A percentile compares a stretch with the other conserved stretches of the same genome.
phyloP scores from a whole-genome alignment of 1,284 basidiomycete genomes.

The Cryptococcus sp. region DNA sequence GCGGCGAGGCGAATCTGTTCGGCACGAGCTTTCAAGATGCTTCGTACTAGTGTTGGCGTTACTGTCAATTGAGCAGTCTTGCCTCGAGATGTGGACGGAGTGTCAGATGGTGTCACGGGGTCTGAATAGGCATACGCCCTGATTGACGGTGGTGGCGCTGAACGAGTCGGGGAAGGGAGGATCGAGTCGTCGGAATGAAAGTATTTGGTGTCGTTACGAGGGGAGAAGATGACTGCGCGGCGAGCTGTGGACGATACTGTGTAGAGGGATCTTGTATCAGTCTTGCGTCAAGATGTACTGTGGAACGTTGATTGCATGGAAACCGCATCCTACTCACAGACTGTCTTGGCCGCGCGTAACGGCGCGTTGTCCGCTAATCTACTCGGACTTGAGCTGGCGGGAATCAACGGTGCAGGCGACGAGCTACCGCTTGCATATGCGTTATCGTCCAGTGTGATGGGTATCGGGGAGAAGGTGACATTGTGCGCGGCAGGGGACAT shows the following conservation, averaged over 20 bases:
- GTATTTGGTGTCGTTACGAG: conserved; percentile 36
- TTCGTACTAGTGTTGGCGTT: conserved; percentile 15
- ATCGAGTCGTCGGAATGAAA: conserved; percentile 41
- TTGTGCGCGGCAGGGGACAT: conserved; percentile 12
- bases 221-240: conserved; percentile 42
- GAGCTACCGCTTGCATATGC: conserved; percentile 10
- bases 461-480: conserved; percentile 11
- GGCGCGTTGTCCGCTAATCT: conserved; percentile 3
- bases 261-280: not conserved
- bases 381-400: conserved; percentile 16
- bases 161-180: conserved; percentile 15
- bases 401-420: conserved; percentile 9
- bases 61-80: conserved; percentile 6
- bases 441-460: conserved; percentile 1
- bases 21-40: conserved; percentile 39
- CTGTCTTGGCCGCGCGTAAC: conserved; percentile 17
- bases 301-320: not conserved
- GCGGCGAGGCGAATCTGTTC: conserved; percentile 42
- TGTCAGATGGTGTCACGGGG: conserved; percentile 13
- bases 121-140: conserved; percentile 25
- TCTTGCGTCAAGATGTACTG: not conserved
- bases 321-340: conserved; percentile 7
- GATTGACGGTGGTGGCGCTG: conserved; percentile 26
- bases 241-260: conserved; percentile 5
- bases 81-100: conserved; percentile 9